Base-by-base conservation (phyloP, 148 eudicot genomes). In the Fagopyrum esculentum region DNA sequence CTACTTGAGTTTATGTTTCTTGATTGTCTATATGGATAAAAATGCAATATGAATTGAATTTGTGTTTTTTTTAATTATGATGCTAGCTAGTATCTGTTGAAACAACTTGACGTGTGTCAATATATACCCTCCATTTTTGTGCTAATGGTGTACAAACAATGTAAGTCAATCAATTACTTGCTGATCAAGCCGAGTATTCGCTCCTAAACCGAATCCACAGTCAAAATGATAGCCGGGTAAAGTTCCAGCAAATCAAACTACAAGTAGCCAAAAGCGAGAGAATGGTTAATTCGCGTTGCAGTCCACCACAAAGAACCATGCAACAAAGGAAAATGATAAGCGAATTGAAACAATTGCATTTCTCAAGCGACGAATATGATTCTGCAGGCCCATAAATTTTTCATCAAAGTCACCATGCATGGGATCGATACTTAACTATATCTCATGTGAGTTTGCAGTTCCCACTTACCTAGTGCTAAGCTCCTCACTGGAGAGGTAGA, bases 171-270 rank as follows among this genome's bases (percentile, higher is more conserved):
- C 26, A 22, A 22, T 22, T 22, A 22, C 26, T 22, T 22, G 83
- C 78, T 95, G 90, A 82, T 92, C 78, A 66, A 95, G 90, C 99
- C 99, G 92, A 81, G 96, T 92, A 79, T 92, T 89, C 79, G 85
- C 93, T 50, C 99, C 99, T 51, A 90, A 84, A 30, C 96, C 99
- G 72, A 50, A 89, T 77, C 99, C 99, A n/a, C 88, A 88, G 82
- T 95, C 89, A 50, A 89, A 72, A 86, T 95, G 99, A 79, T 95
- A 95, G 64, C 85, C 99, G 1, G 99, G 99, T 83, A 83, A 83
- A 29, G 99, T 86, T 82, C 99, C 99, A 81, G 92, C 99, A 86
- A 95, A 87, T 78, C 99, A 95, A 3, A 95, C 99, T 95, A 83
- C 46, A 64, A 40, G 17, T 17, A 64, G 7, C 6, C 17, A 64